These are phyloP conservation scores for Suillus americanus DNA, from an alignment of 768 basidiomycete genomes.

Conservation along the genomic window DNA sequence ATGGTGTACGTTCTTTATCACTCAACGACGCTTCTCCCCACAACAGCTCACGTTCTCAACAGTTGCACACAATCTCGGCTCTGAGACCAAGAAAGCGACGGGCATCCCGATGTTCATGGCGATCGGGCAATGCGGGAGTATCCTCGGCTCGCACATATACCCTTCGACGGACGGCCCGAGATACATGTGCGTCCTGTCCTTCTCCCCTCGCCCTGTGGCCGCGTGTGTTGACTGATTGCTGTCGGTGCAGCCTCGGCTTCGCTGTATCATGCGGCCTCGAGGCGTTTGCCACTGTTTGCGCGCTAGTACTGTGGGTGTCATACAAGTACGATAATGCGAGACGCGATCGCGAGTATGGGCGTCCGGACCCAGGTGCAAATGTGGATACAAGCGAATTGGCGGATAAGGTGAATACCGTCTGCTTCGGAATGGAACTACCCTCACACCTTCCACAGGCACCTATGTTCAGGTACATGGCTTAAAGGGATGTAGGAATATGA, in stretches of 20 bases:
- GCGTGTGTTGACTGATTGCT: not conserved
- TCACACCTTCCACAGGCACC: constrained; percentile 8
- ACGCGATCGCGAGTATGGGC: constrained; percentile 54
- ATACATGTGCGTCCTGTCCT: constrained; percentile 52
- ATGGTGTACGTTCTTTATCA: constrained; percentile 58
- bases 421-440: not conserved
- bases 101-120: constrained; percentile 80
- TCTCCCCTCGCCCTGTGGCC: not conserved
- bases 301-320: constrained; percentile 54
- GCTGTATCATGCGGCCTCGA: constrained; percentile 52
- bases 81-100: constrained; percentile 74
- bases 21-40: not conserved
- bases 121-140: constrained; percentile 75
- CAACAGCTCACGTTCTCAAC: not conserved
- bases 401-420: constrained; percentile 49
- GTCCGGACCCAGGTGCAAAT: constrained; percentile 39
- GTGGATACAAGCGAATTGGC: constrained; percentile 68
- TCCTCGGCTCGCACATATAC: constrained; percentile 75
- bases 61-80: constrained; percentile 76
- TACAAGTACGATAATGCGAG: constrained; percentile 61
- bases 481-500: not conserved
- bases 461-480: constrained; percentile 15
- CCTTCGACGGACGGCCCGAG: constrained; percentile 61
- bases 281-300: constrained; percentile 55
- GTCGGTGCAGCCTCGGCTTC: constrained; percentile 52